Evolutionary conservation across 495 filamentous ascomycete species (phyloP).

Genomic region (Lophiostoma macrostomum): DNA sequence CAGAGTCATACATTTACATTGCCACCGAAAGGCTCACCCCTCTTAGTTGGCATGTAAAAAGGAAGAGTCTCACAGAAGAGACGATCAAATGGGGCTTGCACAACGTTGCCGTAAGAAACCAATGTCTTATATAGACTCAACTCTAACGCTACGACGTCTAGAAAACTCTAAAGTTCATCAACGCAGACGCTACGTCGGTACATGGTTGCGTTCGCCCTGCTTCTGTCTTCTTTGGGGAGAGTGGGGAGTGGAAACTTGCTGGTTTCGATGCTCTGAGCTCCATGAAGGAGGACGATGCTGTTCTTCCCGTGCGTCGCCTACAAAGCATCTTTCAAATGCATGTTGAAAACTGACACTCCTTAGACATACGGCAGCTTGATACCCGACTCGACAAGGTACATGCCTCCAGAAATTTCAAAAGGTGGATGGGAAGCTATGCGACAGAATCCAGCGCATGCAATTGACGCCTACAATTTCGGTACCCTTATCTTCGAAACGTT

Average conservation of each 20-base stretch:
- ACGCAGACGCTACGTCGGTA: slow-evolving; percentile 84
- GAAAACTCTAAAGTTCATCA: slow-evolving; percentile 93
- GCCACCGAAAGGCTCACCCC: slow-evolving; percentile 87
- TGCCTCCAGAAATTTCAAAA: slow-evolving; percentile 80
- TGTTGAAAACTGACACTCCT: slow-evolving; percentile 11
- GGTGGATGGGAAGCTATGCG: slow-evolving; percentile 86
- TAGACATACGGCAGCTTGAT: slow-evolving; percentile 83
- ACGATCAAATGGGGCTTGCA: slow-evolving; percentile 94
- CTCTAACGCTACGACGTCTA: slow-evolving; percentile 35
- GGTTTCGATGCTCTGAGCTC: slow-evolving; percentile 93
- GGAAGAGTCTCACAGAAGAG: slow-evolving; percentile 79
- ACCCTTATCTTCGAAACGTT: slow-evolving; percentile 86
- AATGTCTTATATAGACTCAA: not conserved
- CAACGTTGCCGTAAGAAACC: slow-evolving; percentile 68
- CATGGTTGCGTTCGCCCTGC: slow-evolving; percentile 82
- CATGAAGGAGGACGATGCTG: slow-evolving; percentile 88
- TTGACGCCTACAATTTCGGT: slow-evolving; percentile 84
- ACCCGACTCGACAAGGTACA: slow-evolving; percentile 76
- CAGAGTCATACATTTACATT: slow-evolving; percentile 89
- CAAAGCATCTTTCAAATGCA: not conserved
- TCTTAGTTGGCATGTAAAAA: slow-evolving; percentile 78
- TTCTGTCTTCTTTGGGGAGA: slow-evolving; percentile 87
- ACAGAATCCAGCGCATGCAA: slow-evolving; percentile 72
- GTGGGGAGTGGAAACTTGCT: slow-evolving; percentile 95
- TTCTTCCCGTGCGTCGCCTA: slow-evolving; percentile 70